Base-by-base conservation (phyloP, 2,329 filamentous ascomycete species). In the Talaromyces rugulosus region DNA sequence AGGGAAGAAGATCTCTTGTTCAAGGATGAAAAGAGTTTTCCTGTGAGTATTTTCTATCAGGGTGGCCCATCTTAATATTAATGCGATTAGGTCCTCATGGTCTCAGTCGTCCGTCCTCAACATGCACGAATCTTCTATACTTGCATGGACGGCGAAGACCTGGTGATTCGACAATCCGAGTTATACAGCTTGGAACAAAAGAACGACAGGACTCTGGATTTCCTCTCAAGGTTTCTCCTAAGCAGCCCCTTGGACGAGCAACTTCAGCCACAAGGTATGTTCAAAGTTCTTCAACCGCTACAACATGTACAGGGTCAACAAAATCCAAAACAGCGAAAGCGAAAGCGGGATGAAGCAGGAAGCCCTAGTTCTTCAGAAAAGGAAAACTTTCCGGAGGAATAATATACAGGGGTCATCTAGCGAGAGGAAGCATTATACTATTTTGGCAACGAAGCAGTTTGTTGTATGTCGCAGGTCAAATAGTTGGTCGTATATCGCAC, bases 81-180 rank as follows among this genome's bases (percentile, higher is more conserved):
- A 56, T 11, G 4, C 28, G 30, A 2, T 51, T 31, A 61, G 53
- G 60, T 62, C 42, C 56, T 62, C 4, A 56, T 62, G 56, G 36
- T 62, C 33, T 62, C 61, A 1, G 5, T 40, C 12, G 14, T 60
- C 16, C 42, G 50, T n/a, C 30, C 51, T 4, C 57, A 60, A n/a
- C 51, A 60, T 52, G 57, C 18, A 8, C 54, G 59, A 57, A 52
- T 57, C 23, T 57, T 6, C 2, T 53, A 61, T 57, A 44, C 54
- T 52, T 62, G 36, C 52, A 62, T 59, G 61, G 31, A 59, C 5
- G 59, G 42, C 28, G 6, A n/a, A 6, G 36, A 58, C 1, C 16
- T 62, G 28, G 58, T 60, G 27, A 60, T 60, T 40, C 51, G 33
- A 4, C 36, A 60, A n/a, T 62, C 55, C n/a, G 9, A 44, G n/a